phyloP scores from a whole-genome alignment of 2,329 filamentous ascomycete genomes.

The Huntiella bhutanensis region DNA sequence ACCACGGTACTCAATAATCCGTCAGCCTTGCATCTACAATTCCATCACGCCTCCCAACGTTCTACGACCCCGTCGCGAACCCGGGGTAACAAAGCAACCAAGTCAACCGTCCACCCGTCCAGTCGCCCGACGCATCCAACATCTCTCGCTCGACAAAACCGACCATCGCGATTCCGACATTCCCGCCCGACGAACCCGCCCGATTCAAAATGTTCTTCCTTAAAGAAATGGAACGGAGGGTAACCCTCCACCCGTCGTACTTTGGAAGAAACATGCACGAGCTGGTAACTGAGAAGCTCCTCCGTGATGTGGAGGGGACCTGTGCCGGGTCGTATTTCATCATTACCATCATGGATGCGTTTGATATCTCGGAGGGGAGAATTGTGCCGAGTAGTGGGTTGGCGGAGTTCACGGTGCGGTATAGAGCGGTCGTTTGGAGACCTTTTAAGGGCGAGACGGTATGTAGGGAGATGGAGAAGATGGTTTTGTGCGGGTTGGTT shows the following conservation, averaged over 20 bases:
- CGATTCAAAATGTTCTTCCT: conserved; percentile 79
- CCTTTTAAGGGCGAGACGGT: conserved; percentile 97
- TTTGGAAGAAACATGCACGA: conserved; percentile 89
- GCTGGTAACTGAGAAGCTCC: conserved; percentile 71
- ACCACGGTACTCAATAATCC: too few species aligned
- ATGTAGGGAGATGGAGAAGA: conserved; percentile 20
- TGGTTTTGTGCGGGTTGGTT: neutral
- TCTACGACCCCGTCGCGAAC: too few species aligned
- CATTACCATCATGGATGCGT: conserved; percentile 92
- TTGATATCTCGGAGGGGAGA: conserved; percentile 82
- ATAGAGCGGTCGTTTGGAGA: conserved; percentile 91
- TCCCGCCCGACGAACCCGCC: neutral
- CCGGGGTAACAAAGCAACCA: too few species aligned
- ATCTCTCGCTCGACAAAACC: neutral
- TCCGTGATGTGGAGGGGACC: conserved; percentile 85
- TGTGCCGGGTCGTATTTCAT: conserved; percentile 95
- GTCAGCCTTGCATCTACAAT: too few species aligned
- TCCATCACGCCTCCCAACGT: too few species aligned
- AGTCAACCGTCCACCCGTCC: too few species aligned
- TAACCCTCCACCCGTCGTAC: conserved; percentile 90
- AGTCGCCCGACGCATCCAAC: neutral
- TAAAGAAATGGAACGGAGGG: conserved; percentile 84
- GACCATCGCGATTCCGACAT: neutral
- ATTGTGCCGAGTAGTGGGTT: conserved; percentile 82
- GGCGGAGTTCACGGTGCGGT: conserved; percentile 86